Base-by-base conservation (phyloP, 345 rosid species). In the Murraya koenigii region DNA sequence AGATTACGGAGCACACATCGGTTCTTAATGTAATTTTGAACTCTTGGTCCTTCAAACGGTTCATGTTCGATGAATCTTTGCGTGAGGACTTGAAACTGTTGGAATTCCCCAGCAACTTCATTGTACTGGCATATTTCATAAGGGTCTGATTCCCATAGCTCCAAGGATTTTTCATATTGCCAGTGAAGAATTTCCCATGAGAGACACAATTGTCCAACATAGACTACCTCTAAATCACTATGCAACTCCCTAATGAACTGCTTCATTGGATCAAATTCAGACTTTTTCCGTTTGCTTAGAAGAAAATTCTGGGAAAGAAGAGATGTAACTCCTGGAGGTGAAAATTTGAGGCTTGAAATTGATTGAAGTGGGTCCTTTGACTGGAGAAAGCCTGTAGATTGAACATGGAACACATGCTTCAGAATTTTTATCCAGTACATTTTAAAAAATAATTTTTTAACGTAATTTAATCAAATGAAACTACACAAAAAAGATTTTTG, bases 121-220 rank as follows among this genome's bases (percentile, higher is more conserved):
- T 90, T 94, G 86, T 91, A 94, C 8, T 84, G 79, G 9, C 86
- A 88, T 19, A 77, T 67, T 17, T 87, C 82, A n/a, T 81, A 82
- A 5, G 83, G 88, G 73, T 96, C 99, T 0, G 97, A 88, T 54
- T 92, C 94, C 75, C 94, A 88, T 44, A 94, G 76, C 71, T 92
- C 89, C 38, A 94, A 74, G 3, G 97, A 89, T 78, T 90, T 96
- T 39, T 87, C 89, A 41, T 92, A 96, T 82, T 96, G 97, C 98
- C 98, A 96, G 65, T 94, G 93, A 66, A 96, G 99, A 66, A 94
- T 89, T 77, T 96, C 99, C 99, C 99, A 96, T 0, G 99, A 90
- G 49, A 96, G 94, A 88, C 99, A 96, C 88, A 94, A 66, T 64
- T 96, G 99, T 65, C 98, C 99, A n/a, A 94, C 98, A 71, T 96